A percentile compares a stretch with the other conserved stretches of the same genome.
These are phyloP conservation scores for Dinochytrium kinnereticum DNA, from an alignment of 371 early-diverging fungal species.

Conservation along the genomic window DNA sequence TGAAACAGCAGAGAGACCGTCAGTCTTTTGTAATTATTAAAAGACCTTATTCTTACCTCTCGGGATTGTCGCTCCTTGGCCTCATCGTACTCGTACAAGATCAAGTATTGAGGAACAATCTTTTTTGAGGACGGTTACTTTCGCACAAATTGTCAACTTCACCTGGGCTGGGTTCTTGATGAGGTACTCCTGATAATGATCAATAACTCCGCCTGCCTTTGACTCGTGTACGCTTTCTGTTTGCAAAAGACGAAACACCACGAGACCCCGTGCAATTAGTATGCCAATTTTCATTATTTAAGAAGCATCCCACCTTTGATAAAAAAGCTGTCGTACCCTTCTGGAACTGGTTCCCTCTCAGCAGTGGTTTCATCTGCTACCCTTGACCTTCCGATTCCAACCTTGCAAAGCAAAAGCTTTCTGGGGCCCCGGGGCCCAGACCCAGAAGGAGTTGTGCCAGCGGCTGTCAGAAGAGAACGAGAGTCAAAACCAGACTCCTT, in stretches of 20 bases:
- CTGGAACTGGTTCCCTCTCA: slow-evolving; percentile 47
- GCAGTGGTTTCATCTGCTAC: slow-evolving; percentile 40
- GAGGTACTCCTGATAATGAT: slow-evolving; percentile 54
- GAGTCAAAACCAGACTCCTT: background rate
- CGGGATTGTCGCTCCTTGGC: slow-evolving; percentile 47
- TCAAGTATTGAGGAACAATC: slow-evolving; percentile 57
- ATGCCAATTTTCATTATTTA: too few relatives aligned
- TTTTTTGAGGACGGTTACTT: too few relatives aligned
- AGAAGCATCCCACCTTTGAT: slow-evolving; percentile 37
- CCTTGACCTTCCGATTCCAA: slow-evolving; percentile 55
- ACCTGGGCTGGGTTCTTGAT: slow-evolving; percentile 43
- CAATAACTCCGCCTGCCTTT: slow-evolving; percentile 9
- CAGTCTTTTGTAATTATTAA: too few relatives aligned
- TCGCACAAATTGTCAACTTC: too few relatives aligned
- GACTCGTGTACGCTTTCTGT: background rate
- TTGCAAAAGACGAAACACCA: background rate
- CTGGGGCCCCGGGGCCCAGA: background rate
- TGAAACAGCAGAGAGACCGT: slow-evolving; percentile 18
- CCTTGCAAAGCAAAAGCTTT: slow-evolving; percentile 52
- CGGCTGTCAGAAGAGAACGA: too few relatives aligned
- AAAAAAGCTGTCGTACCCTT: slow-evolving; percentile 60
- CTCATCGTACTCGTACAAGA: slow-evolving; percentile 57
- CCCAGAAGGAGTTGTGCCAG: too few relatives aligned
- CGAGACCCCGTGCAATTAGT: too few relatives aligned
- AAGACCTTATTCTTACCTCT: slow-evolving; percentile 40